phyloP scores from a whole-genome alignment of 2,329 filamentous ascomycete species.

The Colletotrichum plurivorum region DNA sequence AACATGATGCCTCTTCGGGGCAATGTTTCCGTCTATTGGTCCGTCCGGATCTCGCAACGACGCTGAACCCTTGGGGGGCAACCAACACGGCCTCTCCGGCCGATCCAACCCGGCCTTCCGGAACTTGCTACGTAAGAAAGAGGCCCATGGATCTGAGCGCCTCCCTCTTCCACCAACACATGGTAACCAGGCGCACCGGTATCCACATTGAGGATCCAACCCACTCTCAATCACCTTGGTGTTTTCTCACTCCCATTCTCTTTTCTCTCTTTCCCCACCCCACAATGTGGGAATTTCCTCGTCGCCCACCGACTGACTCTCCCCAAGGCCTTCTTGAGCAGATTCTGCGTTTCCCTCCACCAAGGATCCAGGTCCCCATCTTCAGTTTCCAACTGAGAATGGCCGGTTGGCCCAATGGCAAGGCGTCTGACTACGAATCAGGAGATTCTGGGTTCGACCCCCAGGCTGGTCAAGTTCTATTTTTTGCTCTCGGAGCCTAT shows the following conservation, averaged over 20 bases:
- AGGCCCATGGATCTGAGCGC: conserved; percentile 14
- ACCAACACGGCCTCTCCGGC: conserved; percentile 7
- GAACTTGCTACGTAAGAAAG: conserved; percentile 3
- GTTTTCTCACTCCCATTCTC: not conserved
- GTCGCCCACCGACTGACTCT: not conserved
- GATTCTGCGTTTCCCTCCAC: fast-evolving
- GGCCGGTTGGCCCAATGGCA: conserved; percentile 54
- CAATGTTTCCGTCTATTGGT: conserved; percentile 2
- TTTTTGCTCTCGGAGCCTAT: not conserved
- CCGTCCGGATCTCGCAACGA: not conserved
- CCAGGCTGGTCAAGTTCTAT: conserved; percentile 37
- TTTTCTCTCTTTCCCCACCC: conserved; percentile 20
- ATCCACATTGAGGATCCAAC: not conserved
- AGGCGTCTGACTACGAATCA: conserved; percentile 58
- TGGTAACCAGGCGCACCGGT: too few species aligned
- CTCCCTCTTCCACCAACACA: not conserved
- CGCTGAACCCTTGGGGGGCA: not conserved
- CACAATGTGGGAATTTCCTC: conserved; percentile 31
- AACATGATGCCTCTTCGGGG: not conserved
- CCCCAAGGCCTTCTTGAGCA: not conserved
- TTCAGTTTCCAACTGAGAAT: not conserved
- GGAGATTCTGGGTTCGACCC: conserved; percentile 42
- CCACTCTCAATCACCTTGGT: not conserved
- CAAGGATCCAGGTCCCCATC: not conserved
- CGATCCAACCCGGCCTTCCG: conserved; percentile 11